Percentiles rank a stretch among this genome's conserved stretches.
Evolutionary conservation across 1,284 basidiomycete species (phyloP).

Genomic region (Ustilago curta): DNA sequence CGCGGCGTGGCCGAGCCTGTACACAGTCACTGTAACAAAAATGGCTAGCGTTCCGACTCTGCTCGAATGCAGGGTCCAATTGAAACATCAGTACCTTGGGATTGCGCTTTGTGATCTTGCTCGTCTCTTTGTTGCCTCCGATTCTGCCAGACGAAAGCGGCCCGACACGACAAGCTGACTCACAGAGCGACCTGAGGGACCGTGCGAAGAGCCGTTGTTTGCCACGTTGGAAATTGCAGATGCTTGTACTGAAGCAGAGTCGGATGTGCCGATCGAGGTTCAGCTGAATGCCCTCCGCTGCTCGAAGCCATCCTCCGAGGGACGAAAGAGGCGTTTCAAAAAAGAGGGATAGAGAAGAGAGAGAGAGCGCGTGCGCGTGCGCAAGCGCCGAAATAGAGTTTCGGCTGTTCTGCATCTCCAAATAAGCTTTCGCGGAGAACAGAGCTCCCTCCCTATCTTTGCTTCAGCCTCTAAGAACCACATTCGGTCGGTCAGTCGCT

Average conservation of each 20-base stretch:
- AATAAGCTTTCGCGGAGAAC: background rate
- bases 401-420: background rate
- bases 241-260: too few relatives aligned
- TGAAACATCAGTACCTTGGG: background rate
- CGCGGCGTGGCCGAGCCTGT: slow-evolving; percentile 2
- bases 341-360: too few relatives aligned
- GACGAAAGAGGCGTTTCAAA: background rate
- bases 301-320: background rate
- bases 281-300: background rate
- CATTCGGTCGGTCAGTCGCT: background rate
- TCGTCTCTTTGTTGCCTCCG: background rate
- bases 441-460: background rate
- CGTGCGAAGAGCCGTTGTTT: background rate
- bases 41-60: slow-evolving; percentile 6
- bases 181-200: background rate
- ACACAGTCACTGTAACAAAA: background rate
- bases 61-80: slow-evolving; percentile 6
- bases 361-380: too few relatives aligned
- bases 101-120: too few relatives aligned
- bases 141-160: background rate
- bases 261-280: background rate
- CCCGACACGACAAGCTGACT: slow-evolving; percentile 2
- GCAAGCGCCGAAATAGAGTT: too few relatives aligned
- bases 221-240: background rate
- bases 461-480: background rate